Evolutionary conservation across 164 flowering plant genomes (phyloP).

Genomic region (Vitis cinerea): DNA sequence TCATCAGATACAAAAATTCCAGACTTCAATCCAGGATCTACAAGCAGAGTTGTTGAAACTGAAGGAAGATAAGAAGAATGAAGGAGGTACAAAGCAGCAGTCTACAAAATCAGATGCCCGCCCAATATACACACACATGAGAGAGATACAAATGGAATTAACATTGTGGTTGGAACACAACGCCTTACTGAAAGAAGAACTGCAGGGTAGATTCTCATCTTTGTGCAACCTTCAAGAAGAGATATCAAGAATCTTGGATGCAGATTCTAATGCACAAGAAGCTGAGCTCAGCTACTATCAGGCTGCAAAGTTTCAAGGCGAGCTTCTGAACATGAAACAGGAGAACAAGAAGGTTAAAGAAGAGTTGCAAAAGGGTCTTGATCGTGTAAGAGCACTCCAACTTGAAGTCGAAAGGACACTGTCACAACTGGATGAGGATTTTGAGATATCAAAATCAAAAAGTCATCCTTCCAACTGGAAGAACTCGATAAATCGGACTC

Average conservation of each 20-base stretch:
- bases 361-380: constrained; percentile 52
- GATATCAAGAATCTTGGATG: constrained; percentile 28
- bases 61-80: constrained; percentile 26
- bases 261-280: constrained; percentile 17
- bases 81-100: constrained; percentile 17
- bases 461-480: neutral
- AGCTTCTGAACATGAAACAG: constrained; percentile 70
- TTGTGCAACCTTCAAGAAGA: constrained; percentile 56
- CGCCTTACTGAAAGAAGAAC: constrained; percentile 51
- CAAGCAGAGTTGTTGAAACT: constrained; percentile 38
- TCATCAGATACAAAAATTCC: constrained; percentile 69
- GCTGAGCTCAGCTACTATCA: constrained; percentile 39
- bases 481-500: constrained; percentile 26
- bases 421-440: constrained; percentile 40
- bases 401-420: constrained; percentile 43
- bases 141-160: constrained; percentile 62
- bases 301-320: constrained; percentile 77
- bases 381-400: constrained; percentile 43
- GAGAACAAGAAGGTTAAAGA: constrained; percentile 63
- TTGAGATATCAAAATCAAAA: constrained; percentile 30
- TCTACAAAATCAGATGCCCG: constrained; percentile 36
- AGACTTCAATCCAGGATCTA: constrained; percentile 51
- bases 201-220: constrained; percentile 42
- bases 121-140: constrained; percentile 55
- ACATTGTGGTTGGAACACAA: constrained; percentile 65